Base-by-base conservation (phyloP, 768 basidiomycete genomes). In the Pholiota conissans region DNA sequence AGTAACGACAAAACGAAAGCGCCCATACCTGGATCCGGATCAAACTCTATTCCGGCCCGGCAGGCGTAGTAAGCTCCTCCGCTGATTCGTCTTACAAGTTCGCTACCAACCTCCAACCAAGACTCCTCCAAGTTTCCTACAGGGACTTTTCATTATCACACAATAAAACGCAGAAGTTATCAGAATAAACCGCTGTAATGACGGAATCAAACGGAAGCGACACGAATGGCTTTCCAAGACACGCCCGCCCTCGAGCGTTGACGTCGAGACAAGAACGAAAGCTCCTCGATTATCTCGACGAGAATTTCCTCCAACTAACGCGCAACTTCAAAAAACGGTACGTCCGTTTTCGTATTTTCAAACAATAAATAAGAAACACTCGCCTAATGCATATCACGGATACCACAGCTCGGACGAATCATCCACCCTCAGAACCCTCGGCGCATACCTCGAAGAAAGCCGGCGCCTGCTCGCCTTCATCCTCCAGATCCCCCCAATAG, bases 301-400 rank as follows among this genome's bases (percentile, higher is more conserved):
- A 82, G 18, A 68, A 77, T 55, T 85, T 91, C 61, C 73, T 90
- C 20, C 79, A 86, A 14, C 72, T 90, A 26, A 88, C 81, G n/a
- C 74, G 87, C 18, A 81, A 83, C 27, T 89, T 78, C 73, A 91
- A 87, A 72, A 92, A 90, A 73, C 84, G 91, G 90, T 90, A 57
- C 39, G 84, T 71, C 40, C 20, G 32, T 28, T 3, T 24, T 8
- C 26, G 16, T 26, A 45, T 22, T 4, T 39, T 39, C 37, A 29
- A 5, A 32, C 24, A n/a, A 32, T 13, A 32, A 32, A 6, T 32
- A 6, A 32, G 30, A 13, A 13, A 32, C 7, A 32, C 30, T 32
- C 30, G 13, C 10, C 18, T 18, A 54, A 16, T 27, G 10, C 34
- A 27, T 53, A 51, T 34, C 16, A 26, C 28, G 57, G 28, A 28